Conservation (phyloP, 1,284 basidiomycete genomes). For the Meira miltonrushii region DNA sequence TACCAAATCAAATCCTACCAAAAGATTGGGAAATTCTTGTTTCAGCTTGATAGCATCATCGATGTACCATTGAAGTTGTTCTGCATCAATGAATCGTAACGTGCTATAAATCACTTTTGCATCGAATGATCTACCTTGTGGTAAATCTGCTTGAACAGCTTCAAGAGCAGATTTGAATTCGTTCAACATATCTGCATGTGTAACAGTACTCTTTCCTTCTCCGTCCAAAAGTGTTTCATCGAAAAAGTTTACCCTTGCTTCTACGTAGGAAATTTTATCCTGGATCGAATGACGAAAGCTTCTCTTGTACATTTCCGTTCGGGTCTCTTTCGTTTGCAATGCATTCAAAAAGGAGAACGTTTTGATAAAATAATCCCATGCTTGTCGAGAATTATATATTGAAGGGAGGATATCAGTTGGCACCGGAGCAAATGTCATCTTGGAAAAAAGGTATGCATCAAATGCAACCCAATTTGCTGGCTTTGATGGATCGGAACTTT, state of each 20-base stretch:
- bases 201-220: conserved; percentile 61
- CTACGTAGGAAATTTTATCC: conserved; percentile 70
- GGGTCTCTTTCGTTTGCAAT: conserved; percentile 55
- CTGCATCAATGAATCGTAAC: conserved; percentile 60
- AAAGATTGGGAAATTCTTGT: conserved; percentile 67
- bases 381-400: conserved; percentile 30
- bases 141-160: conserved; percentile 51
- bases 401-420: conserved; percentile 17
- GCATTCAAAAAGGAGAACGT: conserved; percentile 50
- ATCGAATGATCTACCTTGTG: conserved; percentile 18
- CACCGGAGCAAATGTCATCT: conserved; percentile 32
- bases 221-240: conserved; percentile 62
- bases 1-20: conserved; percentile 73
- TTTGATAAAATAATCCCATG: conserved; percentile 36
- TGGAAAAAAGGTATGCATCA: conserved; percentile 30
- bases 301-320: conserved; percentile 61
- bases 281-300: conserved; percentile 64
- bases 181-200: conserved; percentile 62
- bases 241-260: conserved; percentile 66
- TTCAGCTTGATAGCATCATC: conserved; percentile 70
- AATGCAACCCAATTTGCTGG: conserved; percentile 15
- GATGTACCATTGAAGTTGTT: conserved; percentile 64
- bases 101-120: conserved; percentile 61
- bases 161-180: conserved; percentile 61
- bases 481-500: conserved; percentile 2